Conservation (phyloP, 2,329 filamentous ascomycete species). For the Helminthosporium solani region DNA sequence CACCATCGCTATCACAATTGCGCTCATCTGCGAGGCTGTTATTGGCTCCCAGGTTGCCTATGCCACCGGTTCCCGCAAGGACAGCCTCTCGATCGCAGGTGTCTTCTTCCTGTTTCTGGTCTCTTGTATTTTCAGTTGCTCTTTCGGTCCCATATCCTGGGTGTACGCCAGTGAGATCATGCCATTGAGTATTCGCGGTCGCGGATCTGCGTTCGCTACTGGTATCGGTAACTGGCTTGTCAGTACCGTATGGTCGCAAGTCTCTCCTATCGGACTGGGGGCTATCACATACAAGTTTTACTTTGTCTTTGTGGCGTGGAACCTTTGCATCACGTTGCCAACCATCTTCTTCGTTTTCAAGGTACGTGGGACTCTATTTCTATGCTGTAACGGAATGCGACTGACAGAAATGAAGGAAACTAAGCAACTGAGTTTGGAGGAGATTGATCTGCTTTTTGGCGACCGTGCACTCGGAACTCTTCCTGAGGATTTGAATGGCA, state of each 20-base stretch:
- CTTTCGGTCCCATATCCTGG: constrained; percentile 51
- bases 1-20: constrained; percentile 56
- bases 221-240: constrained; percentile 62
- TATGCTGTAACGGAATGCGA: not conserved
- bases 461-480: constrained; percentile 52
- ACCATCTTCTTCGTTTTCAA: constrained; percentile 56
- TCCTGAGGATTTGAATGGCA: constrained; percentile 45
- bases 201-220: constrained; percentile 59
- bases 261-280: constrained; percentile 55
- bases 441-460: constrained; percentile 60
- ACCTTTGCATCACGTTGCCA: constrained; percentile 46
- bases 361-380: constrained; percentile 16
- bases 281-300: constrained; percentile 57
- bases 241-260: constrained; percentile 60
- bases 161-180: constrained; percentile 65
- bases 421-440: constrained; percentile 53
- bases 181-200: constrained; percentile 64
- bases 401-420: constrained; percentile 29
- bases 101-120: constrained; percentile 52
- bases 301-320: constrained; percentile 58
- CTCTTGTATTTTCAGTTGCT: constrained; percentile 38
- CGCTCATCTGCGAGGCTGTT: constrained; percentile 60
- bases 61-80: constrained; percentile 31
- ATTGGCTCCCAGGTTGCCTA: constrained; percentile 46
- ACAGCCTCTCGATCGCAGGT: constrained; percentile 32